Evolutionary conservation across 2,329 filamentous ascomycete genomes (phyloP).

Genomic region (Xylariaceae sp.): DNA sequence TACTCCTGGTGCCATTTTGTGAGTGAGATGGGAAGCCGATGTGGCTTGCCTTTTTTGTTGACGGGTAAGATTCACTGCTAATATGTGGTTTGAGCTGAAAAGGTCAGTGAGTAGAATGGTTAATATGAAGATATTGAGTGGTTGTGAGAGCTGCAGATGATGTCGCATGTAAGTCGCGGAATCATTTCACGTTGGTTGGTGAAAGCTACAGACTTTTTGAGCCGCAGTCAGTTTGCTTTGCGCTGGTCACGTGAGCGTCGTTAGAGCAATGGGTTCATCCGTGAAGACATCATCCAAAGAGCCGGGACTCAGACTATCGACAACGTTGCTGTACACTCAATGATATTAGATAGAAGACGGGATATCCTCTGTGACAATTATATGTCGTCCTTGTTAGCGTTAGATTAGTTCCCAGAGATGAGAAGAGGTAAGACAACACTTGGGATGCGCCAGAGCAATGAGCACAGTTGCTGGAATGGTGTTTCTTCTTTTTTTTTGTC

Average conservation of each 20-base stretch:
- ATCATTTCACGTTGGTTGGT: conserved; percentile 1
- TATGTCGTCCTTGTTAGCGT: background rate
- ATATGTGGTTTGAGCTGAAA: background rate
- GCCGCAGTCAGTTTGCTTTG: conserved; percentile 14
- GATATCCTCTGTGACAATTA: background rate
- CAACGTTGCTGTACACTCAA: background rate
- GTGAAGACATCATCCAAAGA: background rate
- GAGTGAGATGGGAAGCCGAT: background rate
- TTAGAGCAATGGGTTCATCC: background rate
- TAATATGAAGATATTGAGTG: background rate
- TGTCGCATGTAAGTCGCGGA: conserved; percentile 18
- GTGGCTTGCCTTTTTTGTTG: too few relatives aligned
- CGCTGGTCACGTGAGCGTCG: conserved; percentile 26
- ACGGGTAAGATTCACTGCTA: too few relatives aligned
- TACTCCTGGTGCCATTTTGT: conserved; percentile 26
- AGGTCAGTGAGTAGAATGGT: background rate
- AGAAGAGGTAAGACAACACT: background rate
- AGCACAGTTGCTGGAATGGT: background rate
- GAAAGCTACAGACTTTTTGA: conserved; percentile 26
- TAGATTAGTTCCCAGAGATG: background rate
- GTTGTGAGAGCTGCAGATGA: conserved; percentile 5
- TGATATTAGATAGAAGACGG: background rate
- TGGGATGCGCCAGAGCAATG: background rate
- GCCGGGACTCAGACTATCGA: background rate
- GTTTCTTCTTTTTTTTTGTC: background rate